phyloP scores from a whole-genome alignment of 2,329 filamentous ascomycete genomes.

The Aspergillus spinulosporus region DNA sequence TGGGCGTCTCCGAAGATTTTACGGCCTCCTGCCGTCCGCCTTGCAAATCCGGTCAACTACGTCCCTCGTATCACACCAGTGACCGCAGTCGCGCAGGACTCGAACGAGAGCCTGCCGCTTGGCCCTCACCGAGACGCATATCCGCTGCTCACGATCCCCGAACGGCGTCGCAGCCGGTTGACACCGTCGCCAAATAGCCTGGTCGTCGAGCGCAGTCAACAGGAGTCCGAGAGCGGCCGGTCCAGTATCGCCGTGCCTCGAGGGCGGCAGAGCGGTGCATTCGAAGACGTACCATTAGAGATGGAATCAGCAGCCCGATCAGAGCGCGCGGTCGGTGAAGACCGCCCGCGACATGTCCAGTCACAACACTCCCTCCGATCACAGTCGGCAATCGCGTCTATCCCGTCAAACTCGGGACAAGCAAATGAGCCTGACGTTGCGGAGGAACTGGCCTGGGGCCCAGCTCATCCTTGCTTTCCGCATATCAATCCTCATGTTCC shows the following conservation, averaged over 20 bases:
- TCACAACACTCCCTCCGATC: slow-evolving; percentile 45
- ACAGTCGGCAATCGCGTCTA: slow-evolving; percentile 40
- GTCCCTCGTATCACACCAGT: slow-evolving; percentile 56
- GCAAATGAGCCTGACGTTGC: slow-evolving; percentile 57
- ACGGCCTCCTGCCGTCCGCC: slow-evolving; percentile 50
- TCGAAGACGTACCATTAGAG: slow-evolving; percentile 28
- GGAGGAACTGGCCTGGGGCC: slow-evolving; percentile 82
- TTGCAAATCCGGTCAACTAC: slow-evolving; percentile 64
- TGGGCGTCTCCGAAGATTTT: slow-evolving; percentile 26
- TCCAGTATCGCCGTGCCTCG: slow-evolving; percentile 56
- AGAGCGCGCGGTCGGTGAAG: slow-evolving; percentile 21
- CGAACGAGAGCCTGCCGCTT: slow-evolving; percentile 37
- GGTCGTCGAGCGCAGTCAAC: slow-evolving; percentile 50
- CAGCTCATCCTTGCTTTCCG: slow-evolving; percentile 89
- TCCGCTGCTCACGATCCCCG: slow-evolving; percentile 58
- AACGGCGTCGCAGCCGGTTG: slow-evolving; percentile 56
- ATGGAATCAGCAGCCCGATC: slow-evolving; percentile 23
- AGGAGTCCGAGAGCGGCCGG: slow-evolving; percentile 49
- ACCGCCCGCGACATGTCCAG: slow-evolving; percentile 39
- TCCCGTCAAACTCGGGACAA: slow-evolving; percentile 40
- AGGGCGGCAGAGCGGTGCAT: slow-evolving; percentile 38
- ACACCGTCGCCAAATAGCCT: slow-evolving; percentile 49
- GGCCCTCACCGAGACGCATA: slow-evolving; percentile 50
- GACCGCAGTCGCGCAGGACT: slow-evolving; percentile 36
- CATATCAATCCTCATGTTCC: slow-evolving; percentile 92